phyloP scores from a whole-genome alignment of 78 protist species.

The Tieghemostelium lacteum region DNA sequence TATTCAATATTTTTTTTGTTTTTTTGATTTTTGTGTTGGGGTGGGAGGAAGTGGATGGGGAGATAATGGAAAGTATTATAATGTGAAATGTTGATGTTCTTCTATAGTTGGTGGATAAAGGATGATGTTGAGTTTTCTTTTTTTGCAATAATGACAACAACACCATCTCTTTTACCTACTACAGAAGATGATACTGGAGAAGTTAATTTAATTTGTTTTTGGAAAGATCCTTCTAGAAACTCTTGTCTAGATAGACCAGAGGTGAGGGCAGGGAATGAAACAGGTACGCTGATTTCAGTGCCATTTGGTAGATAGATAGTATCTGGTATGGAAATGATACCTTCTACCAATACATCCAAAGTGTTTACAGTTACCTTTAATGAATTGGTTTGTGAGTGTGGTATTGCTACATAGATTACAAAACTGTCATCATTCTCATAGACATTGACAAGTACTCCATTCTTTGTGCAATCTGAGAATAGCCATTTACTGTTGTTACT shows the following conservation, averaged over 20 bases:
- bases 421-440: constrained; percentile 31
- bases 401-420: constrained; percentile 67
- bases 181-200: constrained; percentile 50
- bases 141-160: constrained; percentile 46
- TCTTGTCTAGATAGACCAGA: constrained; percentile 37
- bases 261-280: neutral
- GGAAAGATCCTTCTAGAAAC: constrained; percentile 37
- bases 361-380: constrained; percentile 41
- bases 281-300: constrained; percentile 7
- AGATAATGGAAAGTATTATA: no score
- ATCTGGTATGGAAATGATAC: constrained; percentile 33
- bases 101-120: no score
- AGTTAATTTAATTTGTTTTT: constrained; percentile 19
- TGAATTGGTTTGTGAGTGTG: constrained; percentile 31
- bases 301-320: constrained; percentile 54
- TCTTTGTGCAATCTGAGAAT: constrained; percentile 1
- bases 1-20: no score
- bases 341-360: constrained; percentile 49
- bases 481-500: neutral
- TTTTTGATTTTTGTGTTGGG: no score
- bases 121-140: no score
- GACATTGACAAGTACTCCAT: constrained; percentile 51
- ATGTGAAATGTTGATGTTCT: no score
- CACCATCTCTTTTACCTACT: constrained; percentile 66
- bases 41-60: no score